Base-by-base conservation (phyloP, 2,329 filamentous ascomycete species). In the Apiospora aurea region DNA sequence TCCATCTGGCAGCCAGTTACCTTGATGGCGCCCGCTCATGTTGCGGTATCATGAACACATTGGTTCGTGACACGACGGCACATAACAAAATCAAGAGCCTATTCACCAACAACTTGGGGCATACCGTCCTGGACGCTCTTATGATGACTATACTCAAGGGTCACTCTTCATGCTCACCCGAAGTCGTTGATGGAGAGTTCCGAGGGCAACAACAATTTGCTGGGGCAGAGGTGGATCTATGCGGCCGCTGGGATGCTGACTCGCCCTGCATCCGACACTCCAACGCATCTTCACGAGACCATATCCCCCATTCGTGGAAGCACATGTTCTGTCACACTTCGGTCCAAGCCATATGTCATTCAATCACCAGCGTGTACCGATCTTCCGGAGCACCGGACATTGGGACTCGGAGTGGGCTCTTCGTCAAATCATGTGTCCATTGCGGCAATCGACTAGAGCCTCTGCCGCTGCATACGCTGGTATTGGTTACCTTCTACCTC, bases 251-350 rank as follows among this genome's bases (percentile, higher is more conserved):
- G 64, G 64, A 43, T 67, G 64, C 64, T 21, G 64, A 67, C 4
- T 44, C 64, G 0, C 41, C 64, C 10, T 67, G 43, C 43, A 46
- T 67, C 46, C 64, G 64, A 26, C 11, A 26, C 11, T 21, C 8
- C 21, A 29, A 67, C 11, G 16, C 16, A 26, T 29, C 64, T 46
- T 16, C 26, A 21, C 41, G 8, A 21, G 26, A 2, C 16, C 6
- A 4, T 46, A 18, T 43, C 7, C 64, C 64, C 13, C 24, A 16
- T 8, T 46, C 64, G 18, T 67, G 41, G 64, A 67, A 67, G 24
- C 64, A 67, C n/a, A 67, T 67, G 64, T 67, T 67, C 41, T 67
- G 64, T 34, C 64, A 67, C n/a, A 67, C 38, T 67, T 67, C 64
- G n/a, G 43, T 46, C 38, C 64, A 46, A 46, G 64, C 41, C 13